Conservation (phyloP, 768 basidiomycete genomes). For the Boletales sp. region DNA sequence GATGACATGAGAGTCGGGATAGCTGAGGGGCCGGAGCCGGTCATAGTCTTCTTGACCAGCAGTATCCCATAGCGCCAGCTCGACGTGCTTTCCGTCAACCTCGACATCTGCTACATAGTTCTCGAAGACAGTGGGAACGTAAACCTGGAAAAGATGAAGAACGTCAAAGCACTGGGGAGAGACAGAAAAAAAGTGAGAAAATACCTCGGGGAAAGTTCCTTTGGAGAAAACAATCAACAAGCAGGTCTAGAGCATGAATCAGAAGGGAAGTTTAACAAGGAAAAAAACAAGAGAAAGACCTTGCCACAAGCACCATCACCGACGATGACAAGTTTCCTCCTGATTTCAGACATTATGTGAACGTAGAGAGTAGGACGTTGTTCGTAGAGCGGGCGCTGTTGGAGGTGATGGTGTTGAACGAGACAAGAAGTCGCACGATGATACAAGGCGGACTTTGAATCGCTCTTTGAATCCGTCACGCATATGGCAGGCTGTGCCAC, state of each 20-base stretch:
- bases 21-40: conserved; percentile 93
- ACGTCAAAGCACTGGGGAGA: neutral
- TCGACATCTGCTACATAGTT: conserved; percentile 99
- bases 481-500: conserved; percentile 22
- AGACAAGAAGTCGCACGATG: conserved; percentile 37
- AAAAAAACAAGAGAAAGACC: conserved; percentile 40
- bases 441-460: conserved; percentile 35
- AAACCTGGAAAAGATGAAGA: conserved; percentile 58
- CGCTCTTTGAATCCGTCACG: conserved; percentile 28
- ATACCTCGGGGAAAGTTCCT: conserved; percentile 92
- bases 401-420: conserved; percentile 36
- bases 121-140: conserved; percentile 99
- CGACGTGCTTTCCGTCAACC: conserved; percentile 97
- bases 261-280: conserved; percentile 11
- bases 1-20: conserved; percentile 99
- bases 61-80: conserved; percentile 99
- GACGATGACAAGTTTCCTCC: conserved; percentile 98
- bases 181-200: neutral
- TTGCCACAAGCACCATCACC: conserved; percentile 98
- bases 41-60: conserved; percentile 99
- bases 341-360: conserved; percentile 87
- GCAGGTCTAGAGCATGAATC: conserved; percentile 60
- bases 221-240: conserved; percentile 95
- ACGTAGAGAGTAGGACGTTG: conserved; percentile 32
- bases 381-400: conserved; percentile 34